Evolutionary conservation across 495 filamentous ascomycete genomes (phyloP), one percentile per base, ranked within the genome.

Genomic region (Patellaria atrata): DNA sequence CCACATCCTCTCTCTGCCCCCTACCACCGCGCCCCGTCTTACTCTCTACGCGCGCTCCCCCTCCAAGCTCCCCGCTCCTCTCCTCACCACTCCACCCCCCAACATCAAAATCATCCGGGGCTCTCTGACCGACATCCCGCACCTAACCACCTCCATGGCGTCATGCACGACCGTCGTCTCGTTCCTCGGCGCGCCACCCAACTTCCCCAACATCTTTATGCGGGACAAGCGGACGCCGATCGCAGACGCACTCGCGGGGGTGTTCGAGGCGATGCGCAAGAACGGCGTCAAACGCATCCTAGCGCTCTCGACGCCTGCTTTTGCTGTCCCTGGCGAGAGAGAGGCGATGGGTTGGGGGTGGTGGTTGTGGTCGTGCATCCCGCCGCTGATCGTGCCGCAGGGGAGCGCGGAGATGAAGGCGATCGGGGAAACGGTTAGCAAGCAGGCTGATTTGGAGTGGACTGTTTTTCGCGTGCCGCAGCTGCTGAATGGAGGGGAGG

Each of bases 261-360:
- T 26, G n/a, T 26, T 26, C 23, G 8, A 8, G 8, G 23, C 23
- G n/a, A 26, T 26, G 23, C 23, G 23, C 8, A 8, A 8, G 23
- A 26, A 26, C 23, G n/a, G n/a, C 23, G 23, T 26, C 23, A 26
- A 26, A n/a, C 23, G 23, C 8, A 26, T 26, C 23, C n/a, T 26
- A 8, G 23, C n/a, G n/a, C 23, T 26, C 23, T 26, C 23, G n/a
- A 26, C 23, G 8, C 23, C 23, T 26, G 23, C 8, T 8, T 8
- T 8, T n/a, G 8, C 8, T n/a, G n/a, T 8, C 8, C 8, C 23
- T 8, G n/a, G n/a, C 8, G 23, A 26, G 8, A n/a, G n/a, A n/a
- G 8, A 8, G 23, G 8, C 23, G n/a, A 8, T 26, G 8, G n/a
- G 8, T 26, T 26, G 23, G 23, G 8, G n/a, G 8, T 26, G 23